Evolutionary conservation across 495 filamentous ascomycete species (phyloP), one percentile per base, ranked within the genome.

Genomic region (Usnea hakonensis): DNA sequence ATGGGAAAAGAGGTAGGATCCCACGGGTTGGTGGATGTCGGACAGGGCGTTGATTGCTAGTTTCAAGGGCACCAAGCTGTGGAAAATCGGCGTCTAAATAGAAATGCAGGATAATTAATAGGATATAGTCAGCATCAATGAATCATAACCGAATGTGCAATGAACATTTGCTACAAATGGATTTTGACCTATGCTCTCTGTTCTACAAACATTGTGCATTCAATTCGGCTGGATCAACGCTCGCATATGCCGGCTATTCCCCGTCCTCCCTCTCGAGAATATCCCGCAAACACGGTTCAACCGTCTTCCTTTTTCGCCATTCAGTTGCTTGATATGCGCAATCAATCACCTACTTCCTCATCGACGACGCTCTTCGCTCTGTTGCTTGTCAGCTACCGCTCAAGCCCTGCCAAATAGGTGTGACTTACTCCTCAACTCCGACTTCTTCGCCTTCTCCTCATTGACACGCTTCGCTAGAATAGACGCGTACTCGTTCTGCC

Each of bases 391-490:
- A 68, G 66, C 56, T 21, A 52, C 19, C 36, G 10, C 19, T 17
- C 26, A 37, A 21, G 19, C 28, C 6, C 7, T 7, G 19, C 11
- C 21, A 56, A 40, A 26, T 55, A 41, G 32, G 32, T 35, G 5
- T 8, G 14, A 68, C 64, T 60, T 60, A 69, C 68, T 97, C 80
- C 90, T 90, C 75, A 87, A 77, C 81, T 97, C 93, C 61, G 84
- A 86, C 82, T 90, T 90, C 79, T 88, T 86, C 69, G 87, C 81
- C 81, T 95, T 95, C 83, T 90, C 88, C 82, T 97, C 94, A 72
- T 83, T 80, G 71, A 97, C 89, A 81, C 94, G 95, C 87, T 89
- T 90, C 80, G 92, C 89, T 57, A 97, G 83, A 77, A 97, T 79
- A 78, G 89, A 82, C 67, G 91, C 85, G 77, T 98, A 98, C 79